Evolutionary conservation across 1,139 yeast species (phyloP), one percentile per base, ranked within the genome.

Genomic region (Candida freyschussii): DNA sequence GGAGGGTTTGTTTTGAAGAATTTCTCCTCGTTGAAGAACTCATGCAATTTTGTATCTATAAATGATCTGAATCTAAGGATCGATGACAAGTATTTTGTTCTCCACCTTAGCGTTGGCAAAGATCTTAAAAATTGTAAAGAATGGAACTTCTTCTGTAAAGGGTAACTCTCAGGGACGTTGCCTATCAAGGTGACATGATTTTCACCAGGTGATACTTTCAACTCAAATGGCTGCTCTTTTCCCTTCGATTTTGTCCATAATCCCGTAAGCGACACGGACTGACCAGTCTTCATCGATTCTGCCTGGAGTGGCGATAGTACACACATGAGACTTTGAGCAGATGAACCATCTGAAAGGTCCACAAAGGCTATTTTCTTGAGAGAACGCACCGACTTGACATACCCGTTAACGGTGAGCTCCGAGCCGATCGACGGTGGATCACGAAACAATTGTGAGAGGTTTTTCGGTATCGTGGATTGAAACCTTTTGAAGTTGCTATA

Each of bases 1-100:
- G 99, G 98, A 2, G 97, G 94, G 16, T 77, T 66, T 0, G 85
- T 89, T 58, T 86, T 91, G 11, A 68, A 61, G 46, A 83, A 86
- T 13, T 69, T 70, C 19, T 68, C 52, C 0, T 50, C 32, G 18
- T 64, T 60, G 57, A 85, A 85, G 48, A 74, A 85, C 7, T 63
- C 63, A 33, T 68, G 58, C 10, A 87, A 51, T 26, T 65, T 57
- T 2, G 65, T 48, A 44, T 84, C 89, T 7, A 84, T 65, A 32
- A 62, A 63, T 1, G 96, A 84, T 43, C 97, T 65, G 42, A 82
- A 71, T 43, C 96, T 63, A 40, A 87, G 52, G 2, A 86, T 60
- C 2, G 89, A 71, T 0, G 86, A 72, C 30, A 82, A 61, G 8
- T 77, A 71, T 8, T 71, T 56, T 0, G 95, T 75, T 47, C 85